Percentiles rank a stretch among this genome's conserved stretches.
Evolutionary conservation across 2,329 filamentous ascomycete species (phyloP).

Genomic region (Diaporthe longicolla): DNA sequence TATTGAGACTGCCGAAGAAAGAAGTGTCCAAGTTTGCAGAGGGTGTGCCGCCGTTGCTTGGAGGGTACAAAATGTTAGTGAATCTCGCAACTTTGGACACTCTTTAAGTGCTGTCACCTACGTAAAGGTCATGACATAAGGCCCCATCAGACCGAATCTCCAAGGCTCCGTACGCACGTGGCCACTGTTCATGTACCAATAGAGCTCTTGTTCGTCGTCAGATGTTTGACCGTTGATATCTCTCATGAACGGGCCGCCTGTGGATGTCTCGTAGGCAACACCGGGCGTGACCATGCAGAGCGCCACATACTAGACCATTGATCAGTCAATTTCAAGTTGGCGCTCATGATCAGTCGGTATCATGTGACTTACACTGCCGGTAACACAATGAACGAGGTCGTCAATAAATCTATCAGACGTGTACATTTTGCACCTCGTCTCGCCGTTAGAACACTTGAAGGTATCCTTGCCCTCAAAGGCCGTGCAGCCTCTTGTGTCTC

Average conservation of each 20-base stretch:
- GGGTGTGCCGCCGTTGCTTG: constrained; percentile 6
- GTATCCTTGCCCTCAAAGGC: constrained; percentile 72
- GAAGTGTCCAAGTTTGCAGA: constrained; percentile 25
- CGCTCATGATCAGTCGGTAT: background rate
- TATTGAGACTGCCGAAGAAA: constrained; percentile 54
- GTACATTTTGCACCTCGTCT: constrained; percentile 80
- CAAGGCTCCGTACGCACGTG: constrained; percentile 74
- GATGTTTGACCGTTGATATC: constrained; percentile 77
- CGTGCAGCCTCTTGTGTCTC: constrained; percentile 66
- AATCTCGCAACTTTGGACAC: too few species aligned
- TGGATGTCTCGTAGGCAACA: constrained; percentile 66
- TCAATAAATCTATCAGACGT: constrained; percentile 79
- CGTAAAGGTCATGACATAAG: constrained; percentile 61
- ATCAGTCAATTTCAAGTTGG: constrained; percentile 44
- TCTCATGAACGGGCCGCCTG: constrained; percentile 76
- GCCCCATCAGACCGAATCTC: constrained; percentile 75
- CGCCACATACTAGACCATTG: constrained; percentile 56
- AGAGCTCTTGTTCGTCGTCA: constrained; percentile 69
- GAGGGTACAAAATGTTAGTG: background rate
- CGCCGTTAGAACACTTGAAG: constrained; percentile 67
- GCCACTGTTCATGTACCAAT: constrained; percentile 78
- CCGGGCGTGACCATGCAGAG: constrained; percentile 73
- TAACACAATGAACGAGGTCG: constrained; percentile 74
- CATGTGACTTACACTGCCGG: constrained; percentile 54
- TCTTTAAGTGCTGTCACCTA: background rate